A percentile compares a stretch with the other conserved stretches of the same genome.
Conservation (phyloP, 2,329 filamentous ascomycete genomes). For the Sporothrix globosa region DNA sequence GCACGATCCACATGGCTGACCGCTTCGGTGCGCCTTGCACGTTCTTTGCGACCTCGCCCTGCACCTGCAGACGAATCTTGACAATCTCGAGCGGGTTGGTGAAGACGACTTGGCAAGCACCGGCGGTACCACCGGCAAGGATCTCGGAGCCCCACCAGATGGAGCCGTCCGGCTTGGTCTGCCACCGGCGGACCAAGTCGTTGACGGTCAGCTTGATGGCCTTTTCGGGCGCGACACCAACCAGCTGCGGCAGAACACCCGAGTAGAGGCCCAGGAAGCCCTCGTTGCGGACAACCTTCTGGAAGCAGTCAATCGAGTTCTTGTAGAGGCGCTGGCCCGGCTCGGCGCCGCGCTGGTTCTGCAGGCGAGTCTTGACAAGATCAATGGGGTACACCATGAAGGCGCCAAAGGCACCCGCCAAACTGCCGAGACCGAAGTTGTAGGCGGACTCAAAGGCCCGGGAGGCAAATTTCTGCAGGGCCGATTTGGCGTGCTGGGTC, state of each 20-base stretch:
- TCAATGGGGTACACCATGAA: constrained; percentile 99
- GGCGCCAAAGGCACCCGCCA: constrained; percentile 94
- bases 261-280: constrained; percentile 89
- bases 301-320: constrained; percentile 94
- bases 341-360: constrained; percentile 85
- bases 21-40: constrained; percentile 81
- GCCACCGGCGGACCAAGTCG: constrained; percentile 78
- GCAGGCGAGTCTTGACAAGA: constrained; percentile 96
- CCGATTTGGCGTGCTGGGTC: constrained; percentile 55
- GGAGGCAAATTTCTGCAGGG: constrained; percentile 61
- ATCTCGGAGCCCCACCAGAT: constrained; percentile 76
- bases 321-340: constrained; percentile 91
- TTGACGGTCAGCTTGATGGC: constrained; percentile 99
- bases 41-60: constrained; percentile 91
- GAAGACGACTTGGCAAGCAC: constrained; percentile 96
- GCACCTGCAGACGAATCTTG: constrained; percentile 97
- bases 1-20: constrained; percentile 96
- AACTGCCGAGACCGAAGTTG: constrained; percentile 84
- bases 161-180: constrained; percentile 72
- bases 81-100: constrained; percentile 98
- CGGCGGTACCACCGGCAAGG: constrained; percentile 84
- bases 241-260: constrained; percentile 89
- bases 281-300: constrained; percentile 91
- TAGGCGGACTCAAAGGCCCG: constrained; percentile 76
- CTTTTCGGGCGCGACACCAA: constrained; percentile 98